These are phyloP conservation scores for Basipetospora sp. DNA, from an alignment of 2,329 filamentous ascomycete species.

Conservation along the genomic window DNA sequence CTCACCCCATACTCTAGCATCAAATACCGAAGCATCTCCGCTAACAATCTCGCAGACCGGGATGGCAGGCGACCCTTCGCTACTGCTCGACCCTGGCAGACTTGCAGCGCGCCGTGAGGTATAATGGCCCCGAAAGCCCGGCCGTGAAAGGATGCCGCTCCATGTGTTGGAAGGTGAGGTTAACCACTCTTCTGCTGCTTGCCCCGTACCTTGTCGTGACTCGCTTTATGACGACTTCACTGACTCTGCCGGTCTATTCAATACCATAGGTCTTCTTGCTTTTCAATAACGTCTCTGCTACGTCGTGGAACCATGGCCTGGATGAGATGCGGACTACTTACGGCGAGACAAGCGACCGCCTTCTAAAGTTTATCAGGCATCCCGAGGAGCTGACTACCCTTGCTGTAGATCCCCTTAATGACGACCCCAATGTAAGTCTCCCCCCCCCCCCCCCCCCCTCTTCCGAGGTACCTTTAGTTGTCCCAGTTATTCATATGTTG, in stretches of 20 bases:
- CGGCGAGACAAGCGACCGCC: conserved; percentile 53
- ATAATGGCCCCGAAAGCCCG: conserved; percentile 43
- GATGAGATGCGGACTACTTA: conserved; percentile 61
- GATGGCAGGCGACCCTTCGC: conserved; percentile 52
- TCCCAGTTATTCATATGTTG: not conserved
- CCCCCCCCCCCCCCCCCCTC: not conserved
- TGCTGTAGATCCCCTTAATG: conserved; percentile 67
- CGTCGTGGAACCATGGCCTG: conserved; percentile 55
- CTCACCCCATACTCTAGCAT: too few relatives aligned
- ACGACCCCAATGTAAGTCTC: conserved; percentile 46
- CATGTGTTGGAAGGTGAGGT: conserved; percentile 71
- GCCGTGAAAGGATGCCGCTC: conserved; percentile 65
- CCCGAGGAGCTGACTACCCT: conserved; percentile 62
- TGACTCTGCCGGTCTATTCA: too few relatives aligned
- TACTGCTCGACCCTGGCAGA: conserved; percentile 43
- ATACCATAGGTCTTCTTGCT: conserved; percentile 57
- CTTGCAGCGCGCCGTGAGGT: conserved; percentile 49
- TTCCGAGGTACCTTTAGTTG: not conserved
- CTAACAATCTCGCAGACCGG: conserved; percentile 16
- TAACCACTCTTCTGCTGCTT: not conserved
- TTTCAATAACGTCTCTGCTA: conserved; percentile 50
- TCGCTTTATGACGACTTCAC: not conserved
- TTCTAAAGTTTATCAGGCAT: conserved; percentile 69
- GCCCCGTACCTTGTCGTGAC: too few relatives aligned
- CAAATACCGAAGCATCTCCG: too few relatives aligned